Evolutionary conservation across 2,329 filamentous ascomycete genomes (phyloP), one percentile per base, ranked within the genome.

Genomic region (Trichoderma koningii): DNA sequence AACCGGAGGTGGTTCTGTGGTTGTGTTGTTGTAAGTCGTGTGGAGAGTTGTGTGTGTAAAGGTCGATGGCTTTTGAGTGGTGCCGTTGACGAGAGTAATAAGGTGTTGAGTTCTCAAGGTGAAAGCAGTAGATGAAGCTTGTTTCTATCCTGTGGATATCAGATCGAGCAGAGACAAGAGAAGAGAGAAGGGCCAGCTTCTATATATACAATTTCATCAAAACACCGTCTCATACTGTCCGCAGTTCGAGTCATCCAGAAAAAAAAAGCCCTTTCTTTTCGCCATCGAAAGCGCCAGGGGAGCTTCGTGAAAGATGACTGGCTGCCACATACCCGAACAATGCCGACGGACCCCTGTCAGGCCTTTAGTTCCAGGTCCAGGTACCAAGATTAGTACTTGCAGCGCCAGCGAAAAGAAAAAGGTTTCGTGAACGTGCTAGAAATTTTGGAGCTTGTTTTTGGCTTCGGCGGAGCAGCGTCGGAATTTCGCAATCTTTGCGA

Each of bases 401-500:
- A 38, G 34, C 9, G 9, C 34, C 14, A 34, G n/a, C n/a, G 2
- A 12, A 34, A 12, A 34, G 14, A 14, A 38, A 38, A 38, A 14
- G 14, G 34, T 38, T 38, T 38, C 34, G 34, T 38, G 34, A 45
- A 45, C 42, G 42, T 17, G 42, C 34, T 38, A 38, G 42, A 19
- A 45, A 45, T 45, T 45, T 7, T 45, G 42, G 42, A 23, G 47
- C 42, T 7, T 34, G 9, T 7, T 10, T 34, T 34, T 19, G 21
- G 21, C 21, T 23, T 65, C 63, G 63, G 63, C 45, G 56, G 48
- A 62, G 41, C 15, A 41, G 41, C 15, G 28, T 65, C 63, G 63
- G 63, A 30, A 50, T 65, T 44, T 62, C 63, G 63, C 63, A 62
- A 62, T 62, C 45, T 50, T 19, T 30, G 59, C 34, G 41, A n/a